phyloP scores from a whole-genome alignment of 306 rosid genomes.

The Oemleria cerasiformis region DNA sequence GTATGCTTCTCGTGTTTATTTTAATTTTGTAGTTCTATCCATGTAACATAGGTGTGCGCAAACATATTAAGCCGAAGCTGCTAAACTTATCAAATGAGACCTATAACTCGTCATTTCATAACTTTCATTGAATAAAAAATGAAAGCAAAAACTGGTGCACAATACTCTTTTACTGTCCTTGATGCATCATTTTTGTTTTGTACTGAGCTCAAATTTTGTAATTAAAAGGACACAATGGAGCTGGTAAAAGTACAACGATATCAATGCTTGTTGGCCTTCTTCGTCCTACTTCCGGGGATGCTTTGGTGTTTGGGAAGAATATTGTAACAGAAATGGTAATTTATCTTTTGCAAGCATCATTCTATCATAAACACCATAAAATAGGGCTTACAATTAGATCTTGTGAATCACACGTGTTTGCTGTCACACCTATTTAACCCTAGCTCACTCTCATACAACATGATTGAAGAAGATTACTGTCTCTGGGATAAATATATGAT shows the following conservation, averaged over 20 bases:
- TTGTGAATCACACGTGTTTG: neutral
- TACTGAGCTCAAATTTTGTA: constrained; percentile 13
- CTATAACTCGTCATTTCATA: neutral
- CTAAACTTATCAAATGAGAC: neutral
- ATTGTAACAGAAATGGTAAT: constrained; percentile 71
- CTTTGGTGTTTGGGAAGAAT: constrained; percentile 83
- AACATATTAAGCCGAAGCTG: neutral
- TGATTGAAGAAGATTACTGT: neutral
- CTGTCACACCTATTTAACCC: neutral
- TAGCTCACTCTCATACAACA: neutral
- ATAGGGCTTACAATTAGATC: neutral
- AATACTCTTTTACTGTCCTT: neutral
- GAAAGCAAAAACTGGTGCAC: neutral
- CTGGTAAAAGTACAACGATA: constrained; percentile 96
- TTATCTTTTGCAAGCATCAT: constrained; percentile 2
- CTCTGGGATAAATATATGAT: neutral
- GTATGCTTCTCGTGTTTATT: neutral
- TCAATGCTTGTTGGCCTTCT: constrained; percentile 96
- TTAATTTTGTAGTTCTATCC: neutral
- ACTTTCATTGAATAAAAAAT: neutral
- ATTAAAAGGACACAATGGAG: constrained; percentile 89
- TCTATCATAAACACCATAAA: neutral
- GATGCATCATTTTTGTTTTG: constrained; percentile 7
- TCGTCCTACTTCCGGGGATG: constrained; percentile 94
- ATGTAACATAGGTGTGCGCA: neutral